Evolutionary conservation across 2,329 filamentous ascomycete genomes (phyloP), one percentile per base, ranked within the genome.

Genomic region (Aureobasidium sp.): DNA sequence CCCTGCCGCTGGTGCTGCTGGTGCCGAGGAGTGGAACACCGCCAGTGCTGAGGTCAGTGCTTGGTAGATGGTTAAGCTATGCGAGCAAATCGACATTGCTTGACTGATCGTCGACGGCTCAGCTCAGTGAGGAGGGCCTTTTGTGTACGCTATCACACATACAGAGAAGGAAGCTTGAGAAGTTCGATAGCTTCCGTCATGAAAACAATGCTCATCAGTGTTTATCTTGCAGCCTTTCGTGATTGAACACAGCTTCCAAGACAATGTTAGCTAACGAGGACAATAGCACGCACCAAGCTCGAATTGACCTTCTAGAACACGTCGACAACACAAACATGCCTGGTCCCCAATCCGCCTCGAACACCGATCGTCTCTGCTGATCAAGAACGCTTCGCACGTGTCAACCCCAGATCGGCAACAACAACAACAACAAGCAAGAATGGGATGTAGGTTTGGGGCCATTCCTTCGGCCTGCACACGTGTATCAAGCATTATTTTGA

Each of bases 1-100:
- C 41, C 5, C 27, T 29, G 9, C n/a, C 10, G 20, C 46, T 42
- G 52, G 13, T 23, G 41, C 26, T 20, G 32, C 32, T 50, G 52
- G 36, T 48, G 44, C 20, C 42, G 62, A 34, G 51, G 61, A 47
- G 3, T 65, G 63, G 61, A 50, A 57, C 23, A 15, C 52, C 50
- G 56, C 61, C 52, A 4, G 51, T 48, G 58, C 59, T 39, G 44
- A 51, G 5, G 61, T 36, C 10, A 34, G 44, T 10, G 55, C 51
- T 17, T 64, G 59, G 63, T 64, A 62, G 39, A 46, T 2, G 2
- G 7, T 9, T n/a, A 27, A 27, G 29, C 2, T 2, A 41, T 8
- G 15, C 23, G n/a, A 4, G n/a, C 8, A 8, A 26, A 5, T 20
- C n/a, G 15, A 26, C 17, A 2, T 20, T 6, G 50, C 6, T 23